Percentiles rank a stretch among this genome's conserved stretches.
Conservation (phyloP, 2,329 filamentous ascomycete species). For the Sporothrix dimorphospora region DNA sequence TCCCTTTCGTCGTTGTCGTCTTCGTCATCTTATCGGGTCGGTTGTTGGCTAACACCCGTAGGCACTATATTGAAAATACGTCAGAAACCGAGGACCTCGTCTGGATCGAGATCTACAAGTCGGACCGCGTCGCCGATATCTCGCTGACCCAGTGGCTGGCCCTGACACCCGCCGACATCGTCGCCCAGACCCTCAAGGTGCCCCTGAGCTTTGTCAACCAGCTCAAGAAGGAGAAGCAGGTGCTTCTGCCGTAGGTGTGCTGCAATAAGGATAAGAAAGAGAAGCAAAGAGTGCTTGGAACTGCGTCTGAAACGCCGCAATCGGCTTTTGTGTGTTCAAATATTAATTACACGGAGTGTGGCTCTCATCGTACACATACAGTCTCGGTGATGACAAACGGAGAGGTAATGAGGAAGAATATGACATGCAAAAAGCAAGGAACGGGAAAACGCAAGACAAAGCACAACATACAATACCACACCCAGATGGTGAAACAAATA, state of each 20-base stretch:
- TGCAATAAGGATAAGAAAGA: neutral
- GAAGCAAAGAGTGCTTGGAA: neutral
- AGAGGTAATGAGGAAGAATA: neutral
- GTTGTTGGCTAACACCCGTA: conserved; percentile 35
- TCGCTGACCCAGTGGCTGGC: conserved; percentile 70
- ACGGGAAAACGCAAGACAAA: neutral
- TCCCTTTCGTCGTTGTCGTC: neutral
- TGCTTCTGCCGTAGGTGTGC: conserved; percentile 47
- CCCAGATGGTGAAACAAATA: neutral
- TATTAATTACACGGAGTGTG: neutral
- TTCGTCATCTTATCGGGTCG: neutral
- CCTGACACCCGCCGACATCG: conserved; percentile 65
- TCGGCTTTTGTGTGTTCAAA: neutral
- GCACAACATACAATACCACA: neutral
- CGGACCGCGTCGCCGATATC: conserved; percentile 67
- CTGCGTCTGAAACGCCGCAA: neutral
- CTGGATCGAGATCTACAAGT: conserved; percentile 72
- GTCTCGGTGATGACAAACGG: neutral
- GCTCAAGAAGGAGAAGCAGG: conserved; percentile 67
- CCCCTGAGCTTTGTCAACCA: conserved; percentile 58
- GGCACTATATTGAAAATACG: conserved; percentile 72
- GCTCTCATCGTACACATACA: neutral
- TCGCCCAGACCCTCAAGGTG: conserved; percentile 63
- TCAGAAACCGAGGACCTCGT: conserved; percentile 63
- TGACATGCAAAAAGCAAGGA: neutral